Conservation (phyloP, 2,329 filamentous ascomycete genomes). For the Microascus cirrosus region DNA sequence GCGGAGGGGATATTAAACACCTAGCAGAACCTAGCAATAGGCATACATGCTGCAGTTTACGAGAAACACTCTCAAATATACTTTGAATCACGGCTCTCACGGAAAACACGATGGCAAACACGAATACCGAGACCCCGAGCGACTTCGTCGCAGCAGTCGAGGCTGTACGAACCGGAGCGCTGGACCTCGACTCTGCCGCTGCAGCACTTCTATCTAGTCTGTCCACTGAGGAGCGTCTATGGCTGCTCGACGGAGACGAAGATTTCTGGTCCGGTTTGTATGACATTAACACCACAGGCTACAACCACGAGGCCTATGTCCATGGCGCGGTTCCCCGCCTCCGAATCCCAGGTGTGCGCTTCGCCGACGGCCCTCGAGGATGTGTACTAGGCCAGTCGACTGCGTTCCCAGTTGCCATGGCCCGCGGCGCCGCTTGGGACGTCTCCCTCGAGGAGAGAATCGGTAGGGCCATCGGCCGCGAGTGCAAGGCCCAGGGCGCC, state of each 20-base stretch:
- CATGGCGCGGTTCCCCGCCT: constrained; percentile 9
- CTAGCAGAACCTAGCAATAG: neutral
- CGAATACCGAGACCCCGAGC: neutral
- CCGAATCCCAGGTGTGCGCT: constrained; percentile 9
- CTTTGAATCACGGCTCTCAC: neutral
- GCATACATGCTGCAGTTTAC: neutral
- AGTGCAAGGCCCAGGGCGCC: constrained; percentile 9
- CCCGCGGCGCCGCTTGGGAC: constrained; percentile 13
- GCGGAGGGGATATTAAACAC: no score
- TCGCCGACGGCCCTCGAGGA: constrained; percentile 10
- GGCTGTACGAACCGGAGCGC: neutral
- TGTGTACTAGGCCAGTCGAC: constrained; percentile 9
- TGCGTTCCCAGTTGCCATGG: constrained; percentile 11
- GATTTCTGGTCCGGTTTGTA: neutral
- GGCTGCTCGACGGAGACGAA: neutral
- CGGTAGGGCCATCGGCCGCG: constrained; percentile 11
- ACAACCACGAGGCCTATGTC: constrained; percentile 9
- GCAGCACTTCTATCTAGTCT: neutral
- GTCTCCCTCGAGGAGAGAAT: constrained; percentile 8
- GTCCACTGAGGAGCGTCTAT: neutral
- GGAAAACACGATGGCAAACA: neutral
- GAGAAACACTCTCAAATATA: neutral
- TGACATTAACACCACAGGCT: neutral
- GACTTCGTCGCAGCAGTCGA: neutral
- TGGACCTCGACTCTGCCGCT: neutral